Evolutionary conservation across 108 stramenopile genomes (phyloP).

Genomic region (Ochromonas danica): DNA sequence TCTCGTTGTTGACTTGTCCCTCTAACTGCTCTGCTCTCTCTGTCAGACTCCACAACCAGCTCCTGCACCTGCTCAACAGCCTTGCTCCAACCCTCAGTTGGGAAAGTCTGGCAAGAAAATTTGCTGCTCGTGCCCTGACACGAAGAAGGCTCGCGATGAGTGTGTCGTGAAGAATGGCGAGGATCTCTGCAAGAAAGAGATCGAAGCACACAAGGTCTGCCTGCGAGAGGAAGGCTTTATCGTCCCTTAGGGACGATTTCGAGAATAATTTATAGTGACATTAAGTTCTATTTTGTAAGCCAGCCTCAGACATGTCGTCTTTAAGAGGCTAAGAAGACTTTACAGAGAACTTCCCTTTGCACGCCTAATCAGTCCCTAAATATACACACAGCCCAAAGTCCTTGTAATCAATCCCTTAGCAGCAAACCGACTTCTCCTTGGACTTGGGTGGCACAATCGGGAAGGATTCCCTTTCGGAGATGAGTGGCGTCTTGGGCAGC

Average conservation of each 20-base stretch:
- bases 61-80: background rate
- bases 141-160: slow-evolving; percentile 85
- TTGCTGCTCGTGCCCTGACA: slow-evolving; percentile 97
- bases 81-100: slow-evolving; percentile 18
- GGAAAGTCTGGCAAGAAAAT: slow-evolving; percentile 94
- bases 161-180: slow-evolving; percentile 90
- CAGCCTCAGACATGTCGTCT: too few relatives aligned
- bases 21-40: background rate
- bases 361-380: too few relatives aligned
- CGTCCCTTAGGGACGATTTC: slow-evolving; percentile 46
- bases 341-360: too few relatives aligned
- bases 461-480: slow-evolving; percentile 87
- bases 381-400: too few relatives aligned
- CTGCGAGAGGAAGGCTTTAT: slow-evolving; percentile 82
- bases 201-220: slow-evolving; percentile 94
- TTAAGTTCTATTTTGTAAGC: background rate
- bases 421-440: slow-evolving; percentile 72
- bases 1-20: background rate
- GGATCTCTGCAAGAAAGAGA: slow-evolving; percentile 68
- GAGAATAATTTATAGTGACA: background rate
- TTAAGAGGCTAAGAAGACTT: too few relatives aligned
- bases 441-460: slow-evolving; percentile 79
- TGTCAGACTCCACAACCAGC: background rate
- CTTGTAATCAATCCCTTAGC: too few relatives aligned
- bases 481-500: slow-evolving; percentile 79